Base-by-base conservation (phyloP, 2,329 filamentous ascomycete species). In the Plenodomus biglobosus region DNA sequence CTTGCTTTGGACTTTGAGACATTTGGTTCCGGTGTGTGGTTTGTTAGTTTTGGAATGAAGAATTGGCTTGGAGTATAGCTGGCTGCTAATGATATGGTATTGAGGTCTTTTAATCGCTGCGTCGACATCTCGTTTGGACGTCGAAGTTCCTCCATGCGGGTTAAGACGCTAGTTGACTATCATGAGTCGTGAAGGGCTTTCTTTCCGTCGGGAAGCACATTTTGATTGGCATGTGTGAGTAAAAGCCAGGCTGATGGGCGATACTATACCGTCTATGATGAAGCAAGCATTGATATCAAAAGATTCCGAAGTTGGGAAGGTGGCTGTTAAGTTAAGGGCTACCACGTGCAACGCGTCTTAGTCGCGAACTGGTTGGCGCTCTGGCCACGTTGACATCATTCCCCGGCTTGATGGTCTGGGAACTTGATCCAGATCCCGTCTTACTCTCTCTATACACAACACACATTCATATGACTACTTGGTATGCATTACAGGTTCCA, bases 341-440 rank as follows among this genome's bases (percentile, higher is more conserved):
- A 32, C 27, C 38, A 46, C 44, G 44, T 46, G 44, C 20, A 36
- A 32, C 44, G 38, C 44, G 44, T 41, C 13, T 46, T 38, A 38
- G 38, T 46, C 44, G 44, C 38, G 38, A 30, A n/a, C 21, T 7
- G 24, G 8, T 7, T 22, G 11, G 30, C 19, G 43, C 38, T 32
- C 37, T 27, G 42, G n/a, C 36, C 42, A 32, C 11, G 10, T 20
- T 44, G 19, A 44, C 32, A 24, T 44, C 42, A 44, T 30, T 44
- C 22, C 8, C 6, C 6, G 27, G 8, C 13, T 15, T 32, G 27
- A 5, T 10, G n/a, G n/a, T n/a, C n/a, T n/a, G n/a, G n/a, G n/a
- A n/a, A 24, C 10, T 24, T 10, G 10, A 5, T 24, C 22, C 22
- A 24, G 5, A 10, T 24, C 22, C 10, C 22, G 22, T 24, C 10